Percentiles rank a stretch among this genome's conserved stretches.
These are phyloP conservation scores for Fusarium phyllophilum DNA, from an alignment of 2,329 filamentous ascomycete species.

Conservation along the genomic window DNA sequence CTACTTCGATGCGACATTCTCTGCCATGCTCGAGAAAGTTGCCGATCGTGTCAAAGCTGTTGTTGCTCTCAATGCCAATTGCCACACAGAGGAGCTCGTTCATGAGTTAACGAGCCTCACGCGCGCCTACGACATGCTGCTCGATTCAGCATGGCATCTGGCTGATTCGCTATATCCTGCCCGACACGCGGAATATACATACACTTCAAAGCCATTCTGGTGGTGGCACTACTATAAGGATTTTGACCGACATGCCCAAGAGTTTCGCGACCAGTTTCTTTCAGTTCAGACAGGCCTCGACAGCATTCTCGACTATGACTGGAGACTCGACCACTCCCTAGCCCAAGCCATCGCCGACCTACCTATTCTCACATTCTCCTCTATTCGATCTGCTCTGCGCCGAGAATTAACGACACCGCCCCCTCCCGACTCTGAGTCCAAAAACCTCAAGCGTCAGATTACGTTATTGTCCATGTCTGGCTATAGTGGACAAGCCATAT, in stretches of 20 bases:
- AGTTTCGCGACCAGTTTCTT: slow-evolving; percentile 46
- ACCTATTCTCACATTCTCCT: slow-evolving; percentile 48
- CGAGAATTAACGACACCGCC: slow-evolving; percentile 46
- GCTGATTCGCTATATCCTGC: slow-evolving; percentile 49
- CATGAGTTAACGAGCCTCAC: slow-evolving; percentile 34
- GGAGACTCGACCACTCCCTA: slow-evolving; percentile 47
- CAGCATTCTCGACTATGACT: slow-evolving; percentile 45
- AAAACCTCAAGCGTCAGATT: slow-evolving; percentile 51
- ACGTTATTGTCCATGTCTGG: slow-evolving; percentile 52
- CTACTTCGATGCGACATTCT: slow-evolving; percentile 48
- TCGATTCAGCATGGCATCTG: slow-evolving; percentile 52
- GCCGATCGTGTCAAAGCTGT: slow-evolving; percentile 28
- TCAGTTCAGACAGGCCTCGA: slow-evolving; percentile 42
- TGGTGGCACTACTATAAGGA: slow-evolving; percentile 54
- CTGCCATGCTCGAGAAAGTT: slow-evolving; percentile 30
- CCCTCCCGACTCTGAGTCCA: slow-evolving; percentile 47
- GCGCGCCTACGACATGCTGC: slow-evolving; percentile 49
- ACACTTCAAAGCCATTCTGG: slow-evolving; percentile 52
- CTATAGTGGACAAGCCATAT: slow-evolving; percentile 52
- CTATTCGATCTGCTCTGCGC: slow-evolving; percentile 43
- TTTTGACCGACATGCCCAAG: slow-evolving; percentile 44
- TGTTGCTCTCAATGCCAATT: not conserved
- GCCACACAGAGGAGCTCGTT: slow-evolving; percentile 18
- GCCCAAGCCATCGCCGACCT: slow-evolving; percentile 51
- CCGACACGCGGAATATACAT: slow-evolving; percentile 48